phyloP scores from a whole-genome alignment of 2,329 filamentous ascomycete genomes.

The Atkinsonella hypoxylon region DNA sequence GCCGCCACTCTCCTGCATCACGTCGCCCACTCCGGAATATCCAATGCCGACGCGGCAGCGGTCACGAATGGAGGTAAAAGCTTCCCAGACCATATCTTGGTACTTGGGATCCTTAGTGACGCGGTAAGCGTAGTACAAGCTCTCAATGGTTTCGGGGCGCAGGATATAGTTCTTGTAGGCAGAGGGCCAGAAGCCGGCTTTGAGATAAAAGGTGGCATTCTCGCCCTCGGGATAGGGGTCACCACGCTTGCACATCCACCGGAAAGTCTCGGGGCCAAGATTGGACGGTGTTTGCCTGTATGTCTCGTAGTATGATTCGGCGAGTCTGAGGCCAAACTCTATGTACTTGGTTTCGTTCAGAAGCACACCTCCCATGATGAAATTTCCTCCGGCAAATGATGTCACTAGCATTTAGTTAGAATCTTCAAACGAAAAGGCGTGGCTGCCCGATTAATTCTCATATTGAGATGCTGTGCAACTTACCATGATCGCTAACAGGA shows the following conservation, averaged over 20 bases:
- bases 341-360: constrained; percentile 54
- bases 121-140: constrained; percentile 77
- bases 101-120: constrained; percentile 64
- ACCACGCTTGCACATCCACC: constrained; percentile 39
- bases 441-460: too few relatives aligned
- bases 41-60: constrained; percentile 53
- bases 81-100: constrained; percentile 75
- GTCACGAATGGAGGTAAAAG: constrained; percentile 54
- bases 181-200: constrained; percentile 18
- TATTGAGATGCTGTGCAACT: constrained; percentile 12
- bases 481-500: constrained; percentile 39
- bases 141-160: constrained; percentile 73
- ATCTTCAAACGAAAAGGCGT: too few relatives aligned
- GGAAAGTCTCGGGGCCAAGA: constrained; percentile 66
- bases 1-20: constrained; percentile 52
- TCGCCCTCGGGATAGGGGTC: constrained; percentile 33
- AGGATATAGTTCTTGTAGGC: constrained; percentile 44
- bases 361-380: constrained; percentile 67
- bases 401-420: constrained; percentile 36
- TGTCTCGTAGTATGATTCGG: constrained; percentile 61
- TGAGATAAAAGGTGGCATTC: constrained; percentile 60
- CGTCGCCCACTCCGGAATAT: constrained; percentile 53
- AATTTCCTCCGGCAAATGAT: constrained; percentile 77
- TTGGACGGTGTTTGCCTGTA: constrained; percentile 58
- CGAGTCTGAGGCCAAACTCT: constrained; percentile 61